phyloP scores from a whole-genome alignment of 805 yeast species.

The Candida dajiaensis region DNA sequence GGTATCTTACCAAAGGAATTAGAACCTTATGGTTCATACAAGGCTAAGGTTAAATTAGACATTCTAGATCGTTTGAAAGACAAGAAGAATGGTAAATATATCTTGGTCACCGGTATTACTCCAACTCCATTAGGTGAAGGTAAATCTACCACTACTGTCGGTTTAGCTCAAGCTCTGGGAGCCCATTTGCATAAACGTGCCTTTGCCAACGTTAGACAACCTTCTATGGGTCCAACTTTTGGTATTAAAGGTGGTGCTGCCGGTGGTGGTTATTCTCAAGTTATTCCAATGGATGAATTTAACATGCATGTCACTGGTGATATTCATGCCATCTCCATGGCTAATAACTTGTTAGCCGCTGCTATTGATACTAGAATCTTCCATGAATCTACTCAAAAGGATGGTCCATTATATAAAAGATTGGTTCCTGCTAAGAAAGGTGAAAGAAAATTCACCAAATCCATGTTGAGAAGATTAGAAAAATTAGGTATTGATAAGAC shows the following conservation, averaged over 20 bases:
- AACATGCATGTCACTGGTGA: constrained; percentile 97
- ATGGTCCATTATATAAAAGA: constrained; percentile 74
- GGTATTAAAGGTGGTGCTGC: constrained; percentile 99
- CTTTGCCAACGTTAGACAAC: constrained; percentile 94
- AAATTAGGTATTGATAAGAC: constrained; percentile 79
- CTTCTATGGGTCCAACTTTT: constrained; percentile 98
- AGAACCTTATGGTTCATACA: constrained; percentile 83
- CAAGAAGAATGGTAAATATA: constrained; percentile 72
- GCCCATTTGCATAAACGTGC: constrained; percentile 81
- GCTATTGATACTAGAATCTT: constrained; percentile 96
- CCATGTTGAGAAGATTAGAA: constrained; percentile 68
- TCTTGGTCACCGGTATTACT: constrained; percentile 94
- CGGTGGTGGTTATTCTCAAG: constrained; percentile 98
- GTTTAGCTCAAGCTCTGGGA: constrained; percentile 93
- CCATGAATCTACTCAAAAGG: constrained; percentile 86
- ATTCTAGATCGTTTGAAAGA: constrained; percentile 61
- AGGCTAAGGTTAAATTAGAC: constrained; percentile 78
- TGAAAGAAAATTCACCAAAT: constrained; percentile 66
- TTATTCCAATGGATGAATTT: constrained; percentile 98
- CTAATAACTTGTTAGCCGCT: constrained; percentile 90
- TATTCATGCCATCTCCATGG: constrained; percentile 92
- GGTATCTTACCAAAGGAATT: constrained; percentile 76
- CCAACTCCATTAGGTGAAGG: constrained; percentile 99
- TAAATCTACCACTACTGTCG: constrained; percentile 93
- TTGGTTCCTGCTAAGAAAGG: constrained; percentile 86